Conservation (phyloP, 2,329 filamentous ascomycete species). For the Scedosporium boydii region DNA sequence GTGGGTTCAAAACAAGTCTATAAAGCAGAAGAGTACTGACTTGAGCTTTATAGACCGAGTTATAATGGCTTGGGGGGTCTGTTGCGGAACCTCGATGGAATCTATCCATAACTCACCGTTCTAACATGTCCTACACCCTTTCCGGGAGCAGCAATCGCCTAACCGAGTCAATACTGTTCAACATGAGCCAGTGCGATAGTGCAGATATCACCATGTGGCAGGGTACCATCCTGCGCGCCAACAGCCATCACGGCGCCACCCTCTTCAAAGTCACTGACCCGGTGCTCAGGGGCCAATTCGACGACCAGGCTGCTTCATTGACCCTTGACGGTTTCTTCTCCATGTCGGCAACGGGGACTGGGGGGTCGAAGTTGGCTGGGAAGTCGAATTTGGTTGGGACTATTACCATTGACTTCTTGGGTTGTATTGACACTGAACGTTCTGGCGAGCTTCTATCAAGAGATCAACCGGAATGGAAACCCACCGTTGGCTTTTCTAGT, state of each 20-base stretch:
- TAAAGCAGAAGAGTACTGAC: no score
- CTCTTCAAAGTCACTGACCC: neutral
- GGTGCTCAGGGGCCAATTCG: neutral
- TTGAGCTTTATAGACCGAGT: neutral
- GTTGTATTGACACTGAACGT: neutral
- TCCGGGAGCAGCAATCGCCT: neutral
- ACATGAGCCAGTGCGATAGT: neutral
- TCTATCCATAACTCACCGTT: neutral
- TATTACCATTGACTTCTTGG: neutral
- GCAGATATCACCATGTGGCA: neutral
- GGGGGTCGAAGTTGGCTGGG: neutral
- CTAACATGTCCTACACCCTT: neutral
- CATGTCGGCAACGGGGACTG: neutral
- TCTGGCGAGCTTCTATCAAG: neutral
- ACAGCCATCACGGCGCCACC: neutral
- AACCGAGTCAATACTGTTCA: neutral
- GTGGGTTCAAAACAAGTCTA: neutral
- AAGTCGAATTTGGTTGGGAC: no score
- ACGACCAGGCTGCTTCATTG: neutral
- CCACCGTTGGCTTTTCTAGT: neutral
- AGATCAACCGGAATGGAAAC: neutral
- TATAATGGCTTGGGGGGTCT: no score
- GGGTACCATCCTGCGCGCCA: neutral
- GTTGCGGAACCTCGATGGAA: neutral
- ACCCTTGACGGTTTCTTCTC: neutral